Evolutionary conservation across 176 grass and related monocot genomes (phyloP).

Genomic region (Dendrocalamus sinicus): DNA sequence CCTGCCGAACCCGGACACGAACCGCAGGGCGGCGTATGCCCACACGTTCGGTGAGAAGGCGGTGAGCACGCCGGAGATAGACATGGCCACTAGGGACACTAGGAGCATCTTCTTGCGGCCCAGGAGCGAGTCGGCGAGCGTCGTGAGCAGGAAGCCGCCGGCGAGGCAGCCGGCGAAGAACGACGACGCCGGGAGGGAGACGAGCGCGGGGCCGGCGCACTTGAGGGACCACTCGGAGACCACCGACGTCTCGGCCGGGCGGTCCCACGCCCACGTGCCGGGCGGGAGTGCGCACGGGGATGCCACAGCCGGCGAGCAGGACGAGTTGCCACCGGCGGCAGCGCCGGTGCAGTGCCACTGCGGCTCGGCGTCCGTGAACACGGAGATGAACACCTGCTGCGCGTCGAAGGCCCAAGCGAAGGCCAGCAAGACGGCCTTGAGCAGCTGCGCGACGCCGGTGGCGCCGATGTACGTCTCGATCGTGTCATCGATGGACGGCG

Average conservation of each 20-base stretch:
- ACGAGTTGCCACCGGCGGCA: not conserved
- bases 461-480: constrained; percentile 76
- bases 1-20: constrained; percentile 68
- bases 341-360: constrained; percentile 67
- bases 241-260: constrained; percentile 46
- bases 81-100: constrained; percentile 57
- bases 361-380: constrained; percentile 86
- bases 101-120: constrained; percentile 85
- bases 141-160: constrained; percentile 76
- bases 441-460: constrained; percentile 50
- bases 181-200: constrained; percentile 73
- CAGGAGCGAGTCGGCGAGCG: constrained; percentile 77
- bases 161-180: constrained; percentile 83
- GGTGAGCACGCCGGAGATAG: constrained; percentile 62
- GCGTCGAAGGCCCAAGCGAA: constrained; percentile 87
- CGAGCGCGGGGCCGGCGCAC: constrained; percentile 66
- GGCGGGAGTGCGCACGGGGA: constrained; percentile 57
- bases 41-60: constrained; percentile 76
- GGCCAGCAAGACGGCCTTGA: constrained; percentile 67
- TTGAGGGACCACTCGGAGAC: constrained; percentile 84
- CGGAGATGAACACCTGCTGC: constrained; percentile 93
- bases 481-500: constrained; percentile 58
- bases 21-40: constrained; percentile 71
- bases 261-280: constrained; percentile 73
- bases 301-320: constrained; percentile 44